These are phyloP conservation scores for Bacterosira constricta DNA, from an alignment of 108 stramenopile species.

Conservation along the genomic window DNA sequence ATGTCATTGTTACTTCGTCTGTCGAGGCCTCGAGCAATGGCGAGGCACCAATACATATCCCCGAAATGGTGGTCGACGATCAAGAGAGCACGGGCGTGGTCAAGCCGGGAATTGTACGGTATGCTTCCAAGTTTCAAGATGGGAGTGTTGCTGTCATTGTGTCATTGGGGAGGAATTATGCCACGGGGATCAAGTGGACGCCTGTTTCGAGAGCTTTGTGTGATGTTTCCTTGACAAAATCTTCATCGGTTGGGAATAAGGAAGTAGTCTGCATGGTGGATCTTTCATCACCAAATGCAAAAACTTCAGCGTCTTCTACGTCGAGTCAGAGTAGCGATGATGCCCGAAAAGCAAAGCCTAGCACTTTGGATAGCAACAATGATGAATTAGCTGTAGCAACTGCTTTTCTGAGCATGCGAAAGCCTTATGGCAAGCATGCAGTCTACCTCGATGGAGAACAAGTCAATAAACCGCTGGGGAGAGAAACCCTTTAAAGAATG, in stretches of 20 bases:
- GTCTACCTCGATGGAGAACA: conserved; percentile 11
- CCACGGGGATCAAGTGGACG: conserved; percentile 23
- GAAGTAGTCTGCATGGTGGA: not conserved
- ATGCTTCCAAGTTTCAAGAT: conserved; percentile 21
- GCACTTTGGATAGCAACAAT: not conserved
- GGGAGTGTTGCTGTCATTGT: conserved; percentile 10
- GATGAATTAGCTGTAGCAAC: not conserved
- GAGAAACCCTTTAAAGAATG: conserved; percentile 7
- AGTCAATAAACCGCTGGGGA: conserved; percentile 11
- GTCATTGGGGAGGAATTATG: conserved; percentile 17
- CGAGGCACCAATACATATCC: too few species aligned
- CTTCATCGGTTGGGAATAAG: not conserved
- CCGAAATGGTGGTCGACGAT: too few species aligned
- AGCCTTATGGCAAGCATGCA: conserved; percentile 4
- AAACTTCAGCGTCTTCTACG: not conserved
- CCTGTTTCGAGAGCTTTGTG: conserved; percentile 30
- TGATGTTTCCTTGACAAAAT: conserved; percentile 19
- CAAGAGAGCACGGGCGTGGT: too few species aligned
- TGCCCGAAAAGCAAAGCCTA: not conserved
- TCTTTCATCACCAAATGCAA: not conserved
- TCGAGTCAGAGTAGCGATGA: not conserved
- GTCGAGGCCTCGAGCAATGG: too few species aligned
- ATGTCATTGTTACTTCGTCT: too few species aligned
- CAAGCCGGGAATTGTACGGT: not conserved
- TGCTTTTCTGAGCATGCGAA: conserved; percentile 35